Evolutionary conservation across 345 rosid genomes (phyloP), one percentile per base, ranked within the genome.

Genomic region (Dimocarpus longan): DNA sequence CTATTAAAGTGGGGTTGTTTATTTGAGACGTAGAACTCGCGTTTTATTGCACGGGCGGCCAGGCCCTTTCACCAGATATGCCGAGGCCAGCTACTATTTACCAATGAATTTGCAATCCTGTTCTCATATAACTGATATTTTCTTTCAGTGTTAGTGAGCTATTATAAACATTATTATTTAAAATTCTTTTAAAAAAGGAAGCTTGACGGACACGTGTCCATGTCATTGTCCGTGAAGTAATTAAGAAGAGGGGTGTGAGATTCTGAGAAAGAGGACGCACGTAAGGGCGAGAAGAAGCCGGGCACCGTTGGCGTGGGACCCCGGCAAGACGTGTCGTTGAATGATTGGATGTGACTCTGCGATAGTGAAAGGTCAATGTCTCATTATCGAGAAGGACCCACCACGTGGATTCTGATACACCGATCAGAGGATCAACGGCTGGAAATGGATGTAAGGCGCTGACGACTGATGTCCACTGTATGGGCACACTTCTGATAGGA

Each of bases 341-440:
- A 0, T n/a, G 5, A 57, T 10, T 54, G 65, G 75, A 32, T 6
- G 66, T 1, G 21, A 5, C n/a, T 46, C 9, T 15, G 12, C 6
- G 4, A 11, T 21, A 0, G 54, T n/a, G 64, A 57, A 48, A 56
- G 76, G 73, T 74, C 67, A n/a, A 72, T 22, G 68, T 76, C 63
- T 57, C 73, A 76, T 66, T 28, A 37, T 59, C 63, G 5, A 11
- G 50, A 1, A 13, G 77, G 81, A 40, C 81, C 84, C 79, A 78
- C 82, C 79, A 78, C 82, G 81, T 82, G 81, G 71, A 42, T 16
- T 42, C 68, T 72, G 78, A 73, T 18, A 19, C 15, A 15, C 0
- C 1, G 48, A 54, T 42, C 73, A 78, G 76, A 75, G 16, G 64
- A 82, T 74, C 64, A 28, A 82, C 80, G 81, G 81, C 71, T 19